Evolutionary conservation across 2,329 filamentous ascomycete genomes (phyloP).

Genomic region (Cordyceps cicadae): DNA sequence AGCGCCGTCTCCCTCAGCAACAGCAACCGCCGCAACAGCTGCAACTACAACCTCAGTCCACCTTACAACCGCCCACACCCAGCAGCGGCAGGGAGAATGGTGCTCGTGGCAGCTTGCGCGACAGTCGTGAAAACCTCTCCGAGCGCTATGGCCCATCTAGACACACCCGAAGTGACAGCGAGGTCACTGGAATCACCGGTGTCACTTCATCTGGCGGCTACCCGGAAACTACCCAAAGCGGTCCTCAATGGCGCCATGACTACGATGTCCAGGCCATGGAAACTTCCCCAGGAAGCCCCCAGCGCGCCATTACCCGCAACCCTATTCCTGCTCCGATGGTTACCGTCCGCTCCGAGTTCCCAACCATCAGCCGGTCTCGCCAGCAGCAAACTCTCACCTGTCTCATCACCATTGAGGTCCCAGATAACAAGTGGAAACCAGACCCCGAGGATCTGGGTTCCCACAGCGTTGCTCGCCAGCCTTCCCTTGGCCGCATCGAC

Average conservation of each 20-base stretch:
- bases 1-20: conserved; percentile 30
- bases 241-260: conserved; percentile 69
- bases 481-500: conserved; percentile 37
- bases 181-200: conserved; percentile 54
- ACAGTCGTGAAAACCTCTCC: conserved; percentile 40
- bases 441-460: conserved; percentile 71
- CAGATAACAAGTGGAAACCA: conserved; percentile 83
- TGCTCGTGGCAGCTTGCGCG: conserved; percentile 34
- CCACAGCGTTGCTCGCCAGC: conserved; percentile 34
- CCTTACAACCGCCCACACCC: neutral
- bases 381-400: conserved; percentile 95
- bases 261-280: conserved; percentile 98
- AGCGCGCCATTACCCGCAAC: conserved; percentile 61
- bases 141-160: conserved; percentile 39
- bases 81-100: conserved; percentile 27
- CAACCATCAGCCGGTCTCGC: conserved; percentile 81
- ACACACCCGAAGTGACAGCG: conserved; percentile 73
- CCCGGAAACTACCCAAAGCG: conserved; percentile 63
- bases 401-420: conserved; percentile 85
- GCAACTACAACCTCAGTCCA: conserved; percentile 25
- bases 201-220: conserved; percentile 72
- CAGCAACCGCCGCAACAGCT: conserved; percentile 24
- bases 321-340: conserved; percentile 85
- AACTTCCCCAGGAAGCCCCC: conserved; percentile 65
- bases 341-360: conserved; percentile 94